phyloP scores from a whole-genome alignment of 2,329 filamentous ascomycete species.

The Leptographium procerum region DNA sequence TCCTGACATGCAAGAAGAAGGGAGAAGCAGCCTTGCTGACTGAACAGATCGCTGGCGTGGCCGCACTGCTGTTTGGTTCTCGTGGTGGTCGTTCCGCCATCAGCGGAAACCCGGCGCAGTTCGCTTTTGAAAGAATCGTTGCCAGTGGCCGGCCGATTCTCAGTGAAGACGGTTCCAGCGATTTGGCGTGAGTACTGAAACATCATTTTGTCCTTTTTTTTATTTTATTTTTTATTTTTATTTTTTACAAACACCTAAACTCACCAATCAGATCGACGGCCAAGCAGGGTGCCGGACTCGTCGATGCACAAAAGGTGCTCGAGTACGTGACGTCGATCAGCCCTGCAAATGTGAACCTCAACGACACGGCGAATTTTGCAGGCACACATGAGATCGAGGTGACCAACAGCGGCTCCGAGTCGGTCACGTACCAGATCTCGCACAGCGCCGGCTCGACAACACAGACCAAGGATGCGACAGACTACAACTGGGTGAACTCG shows the following conservation, averaged over 20 bases:
- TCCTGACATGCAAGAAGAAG: neutral
- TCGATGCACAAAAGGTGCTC: conserved; percentile 10
- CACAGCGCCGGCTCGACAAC: conserved; percentile 6
- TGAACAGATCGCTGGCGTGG: neutral
- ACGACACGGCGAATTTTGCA: conserved; percentile 10
- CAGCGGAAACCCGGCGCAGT: neutral
- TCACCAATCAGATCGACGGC: conserved; percentile 2
- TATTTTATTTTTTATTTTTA: no score
- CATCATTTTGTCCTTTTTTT: neutral
- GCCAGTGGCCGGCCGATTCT: neutral
- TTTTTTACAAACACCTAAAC: no score
- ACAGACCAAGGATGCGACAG: conserved; percentile 1
- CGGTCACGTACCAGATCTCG: conserved; percentile 6
- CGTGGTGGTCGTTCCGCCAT: neutral
- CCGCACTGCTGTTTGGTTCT: neutral
- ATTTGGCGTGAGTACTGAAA: neutral
- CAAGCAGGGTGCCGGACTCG: conserved; percentile 8
- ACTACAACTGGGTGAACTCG: conserved; percentile 7
- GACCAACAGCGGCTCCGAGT: neutral
- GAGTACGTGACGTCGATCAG: conserved; percentile 2
- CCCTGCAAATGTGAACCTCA: conserved; percentile 7
- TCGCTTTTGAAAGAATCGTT: neutral
- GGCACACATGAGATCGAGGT: conserved; percentile 2
- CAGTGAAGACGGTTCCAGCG: neutral
- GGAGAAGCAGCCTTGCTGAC: neutral